Conservation (phyloP, 2,329 filamentous ascomycete species). For the Curvularia lunata region DNA sequence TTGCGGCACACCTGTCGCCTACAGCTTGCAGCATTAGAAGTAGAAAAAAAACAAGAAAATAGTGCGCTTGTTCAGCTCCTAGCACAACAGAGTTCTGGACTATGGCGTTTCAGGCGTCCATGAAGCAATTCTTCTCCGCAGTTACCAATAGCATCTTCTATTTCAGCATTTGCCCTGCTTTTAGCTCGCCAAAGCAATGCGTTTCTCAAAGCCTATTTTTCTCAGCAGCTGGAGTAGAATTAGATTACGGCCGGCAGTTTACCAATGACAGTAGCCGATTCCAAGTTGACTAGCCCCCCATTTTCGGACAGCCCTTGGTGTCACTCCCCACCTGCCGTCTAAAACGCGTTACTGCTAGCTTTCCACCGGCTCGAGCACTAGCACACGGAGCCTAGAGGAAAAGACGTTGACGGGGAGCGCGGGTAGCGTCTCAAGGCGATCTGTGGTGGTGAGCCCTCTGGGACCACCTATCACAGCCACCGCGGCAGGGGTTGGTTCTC, state of each 20-base stretch:
- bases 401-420: constrained; percentile 4
- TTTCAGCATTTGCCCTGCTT: not conserved
- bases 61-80: constrained; percentile 1
- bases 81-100: constrained; percentile 17
- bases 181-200: constrained; percentile 11
- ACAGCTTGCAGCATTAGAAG: constrained; percentile 2
- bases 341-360: not conserved
- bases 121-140: constrained; percentile 11
- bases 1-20: constrained; percentile 8
- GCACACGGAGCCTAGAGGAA: constrained; percentile 11
- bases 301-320: not conserved
- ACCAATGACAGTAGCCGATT: not conserved
- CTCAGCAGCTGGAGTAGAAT: not conserved
- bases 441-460: constrained; percentile 11
- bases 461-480: constrained; percentile 12
- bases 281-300: not conserved
- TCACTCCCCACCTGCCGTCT: not conserved
- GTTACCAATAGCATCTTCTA: constrained; percentile 13
- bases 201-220: not conserved
- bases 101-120: constrained; percentile 13
- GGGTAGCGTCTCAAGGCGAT: constrained; percentile 10
- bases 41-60: constrained; percentile 11
- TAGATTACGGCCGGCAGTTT: not conserved
- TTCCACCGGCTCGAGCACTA: constrained; percentile 9
- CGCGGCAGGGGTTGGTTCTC: constrained; percentile 16